Evolutionary conservation across 495 filamentous ascomycete genomes (phyloP).

Genomic region (Neurospora sp.): DNA sequence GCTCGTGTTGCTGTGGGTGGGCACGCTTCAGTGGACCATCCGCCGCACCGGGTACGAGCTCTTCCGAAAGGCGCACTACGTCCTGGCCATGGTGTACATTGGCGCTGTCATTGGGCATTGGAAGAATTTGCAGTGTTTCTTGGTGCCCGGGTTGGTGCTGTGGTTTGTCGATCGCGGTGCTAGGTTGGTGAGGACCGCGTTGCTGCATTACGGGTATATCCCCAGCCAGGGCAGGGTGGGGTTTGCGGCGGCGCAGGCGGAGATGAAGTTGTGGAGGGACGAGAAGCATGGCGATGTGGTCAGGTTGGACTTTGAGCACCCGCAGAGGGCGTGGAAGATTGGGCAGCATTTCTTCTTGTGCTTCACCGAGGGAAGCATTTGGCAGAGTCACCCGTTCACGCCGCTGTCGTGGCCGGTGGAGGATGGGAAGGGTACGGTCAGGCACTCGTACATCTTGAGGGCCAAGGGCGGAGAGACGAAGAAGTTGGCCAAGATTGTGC

Average conservation of each 20-base stretch:
- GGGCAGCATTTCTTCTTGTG: slow-evolving; percentile 60
- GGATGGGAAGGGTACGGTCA: slow-evolving; percentile 18
- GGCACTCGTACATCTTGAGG: slow-evolving; percentile 54
- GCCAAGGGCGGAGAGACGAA: slow-evolving; percentile 51
- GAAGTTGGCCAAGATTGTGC: slow-evolving; percentile 36
- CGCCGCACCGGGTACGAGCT: slow-evolving; percentile 52
- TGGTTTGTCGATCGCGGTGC: slow-evolving; percentile 45
- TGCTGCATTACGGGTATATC: slow-evolving; percentile 42
- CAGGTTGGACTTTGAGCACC: slow-evolving; percentile 45
- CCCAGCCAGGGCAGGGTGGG: slow-evolving; percentile 27
- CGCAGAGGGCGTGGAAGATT: slow-evolving; percentile 45
- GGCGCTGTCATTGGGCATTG: slow-evolving; percentile 62
- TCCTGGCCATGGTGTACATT: slow-evolving; percentile 54
- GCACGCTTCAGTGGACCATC: slow-evolving; percentile 45
- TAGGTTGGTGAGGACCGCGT: slow-evolving; percentile 37
- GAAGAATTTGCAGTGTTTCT: slow-evolving; percentile 48
- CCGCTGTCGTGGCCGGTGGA: slow-evolving; percentile 39
- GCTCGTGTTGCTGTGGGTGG: slow-evolving; percentile 42
- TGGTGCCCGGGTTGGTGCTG: slow-evolving; percentile 49
- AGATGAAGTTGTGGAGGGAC: slow-evolving; percentile 38
- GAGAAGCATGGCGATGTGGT: slow-evolving; percentile 42
- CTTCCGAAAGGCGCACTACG: slow-evolving; percentile 54
- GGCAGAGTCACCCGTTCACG: slow-evolving; percentile 62
- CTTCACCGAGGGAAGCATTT: slow-evolving; percentile 49
- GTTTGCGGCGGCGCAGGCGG: slow-evolving; percentile 39